Base-by-base conservation (phyloP, 2,329 filamentous ascomycete species). In the Drechslerella coelobrocha region DNA sequence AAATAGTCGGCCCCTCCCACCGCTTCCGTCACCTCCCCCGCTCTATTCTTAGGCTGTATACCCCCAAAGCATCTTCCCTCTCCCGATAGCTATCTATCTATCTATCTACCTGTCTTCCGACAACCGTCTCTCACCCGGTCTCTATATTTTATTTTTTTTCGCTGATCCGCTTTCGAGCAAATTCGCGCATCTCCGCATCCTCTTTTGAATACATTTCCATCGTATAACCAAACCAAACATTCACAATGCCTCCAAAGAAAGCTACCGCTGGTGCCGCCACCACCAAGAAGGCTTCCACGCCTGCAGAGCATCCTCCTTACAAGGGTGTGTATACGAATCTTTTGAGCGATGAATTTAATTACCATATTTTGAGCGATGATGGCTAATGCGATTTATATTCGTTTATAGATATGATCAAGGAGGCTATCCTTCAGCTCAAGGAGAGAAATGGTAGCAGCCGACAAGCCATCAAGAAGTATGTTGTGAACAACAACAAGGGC, bases 401-500 rank as follows among this genome's bases (percentile, higher is more conserved):
- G n/a, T n/a, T n/a, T n/a, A n/a, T 55, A 69, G 65, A 72, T 19
- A 72, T 72, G 68, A 72, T 72, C 37, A 72, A 72, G 51, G 68
- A 72, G 31, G 60, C 68, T 0, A 66, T 65, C 34, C 60, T 71
- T 34, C 57, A 63, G 61, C 68, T 72, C 50, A 72, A 72, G 31
- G 68, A 72, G 27, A 61, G 68, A 34, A 72, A 72, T 17, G 68
- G 68, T 51, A 72, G 68, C 68, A 72, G 68, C 24, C 68, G 68
- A 7, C 68, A 72, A 37, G 68, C 68, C 12, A 50, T 72, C 23
- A 72, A 72, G 60, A 72, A 72, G n/a, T 71, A 66, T 54, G 61
- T 72, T 21, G 10, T 65, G 12, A 66, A 53, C 55, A 72, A 72
- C 61, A 66, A 66, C 52, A 72, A 72, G 43, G 68, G 68, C 23